Evolutionary conservation across 768 basidiomycete genomes (phyloP), one percentile per base, ranked within the genome.

Genomic region (Plicaturopsis crispa): DNA sequence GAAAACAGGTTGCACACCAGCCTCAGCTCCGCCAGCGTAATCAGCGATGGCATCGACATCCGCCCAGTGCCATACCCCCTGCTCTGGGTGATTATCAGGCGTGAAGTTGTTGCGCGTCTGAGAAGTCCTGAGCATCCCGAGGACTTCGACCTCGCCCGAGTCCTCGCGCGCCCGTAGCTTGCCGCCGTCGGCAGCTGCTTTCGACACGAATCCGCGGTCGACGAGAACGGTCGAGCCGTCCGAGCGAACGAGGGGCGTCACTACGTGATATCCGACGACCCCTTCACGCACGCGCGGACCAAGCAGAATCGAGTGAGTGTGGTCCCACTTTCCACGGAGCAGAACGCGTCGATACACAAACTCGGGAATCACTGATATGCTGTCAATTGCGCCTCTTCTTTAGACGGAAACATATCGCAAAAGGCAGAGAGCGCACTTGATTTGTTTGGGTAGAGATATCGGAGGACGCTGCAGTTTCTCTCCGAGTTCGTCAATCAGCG

Each of bases 401-500:
- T 36, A 55, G 50, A 48, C 26, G 42, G 33, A 37, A 39, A 37
- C 32, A 35, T 42, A 24, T 23, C 34, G 32, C 35, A 48, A 48
- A 46, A 37, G 37, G 48, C 37, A 54, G 39, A 36, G 14, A 38
- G 63, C 73, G 51, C 56, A 96, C 94, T 98, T 92, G 62, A 99
- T 80, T 60, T 75, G 75, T 33, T 70, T 72, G 2, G 96, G 96
- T 20, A 99, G 64, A 18, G 66, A 52, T 40, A 99, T 73, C 1
- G 94, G 84, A 22, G 75, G 77, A 12, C 84, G 69, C 45, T 83
- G 72, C 24, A 98, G 63, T 61, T 96, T 94, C 59, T 87, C 80
- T 55, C 96, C 85, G 24, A 98, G 69, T 51, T 97, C 88, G 47
- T 96, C 88, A 45, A 98, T 97, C 36, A 99, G 70, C 37, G 78